Conservation (phyloP, 441 rosid species). For the Macaranga tanarius region DNA sequence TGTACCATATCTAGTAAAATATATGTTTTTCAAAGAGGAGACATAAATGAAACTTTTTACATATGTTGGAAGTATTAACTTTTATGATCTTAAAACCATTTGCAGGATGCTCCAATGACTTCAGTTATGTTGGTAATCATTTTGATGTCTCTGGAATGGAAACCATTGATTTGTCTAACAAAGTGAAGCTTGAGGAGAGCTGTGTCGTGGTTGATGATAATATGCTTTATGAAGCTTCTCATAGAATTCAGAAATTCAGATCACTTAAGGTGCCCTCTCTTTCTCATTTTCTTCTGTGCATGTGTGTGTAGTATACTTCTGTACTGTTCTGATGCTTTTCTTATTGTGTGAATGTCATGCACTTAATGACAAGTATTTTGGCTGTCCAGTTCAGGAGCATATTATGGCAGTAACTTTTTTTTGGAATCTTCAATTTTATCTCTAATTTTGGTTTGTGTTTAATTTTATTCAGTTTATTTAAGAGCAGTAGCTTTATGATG, state of each 20-base stretch:
- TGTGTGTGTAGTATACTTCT: neutral
- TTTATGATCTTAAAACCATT: conserved; percentile 21
- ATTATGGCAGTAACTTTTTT: too few relatives aligned
- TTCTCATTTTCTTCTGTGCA: conserved; percentile 15
- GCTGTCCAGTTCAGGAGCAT: too few relatives aligned
- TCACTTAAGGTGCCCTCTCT: conserved; percentile 59
- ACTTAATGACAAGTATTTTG: too few relatives aligned
- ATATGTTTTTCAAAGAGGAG: neutral
- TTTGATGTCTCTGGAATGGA: conserved; percentile 40
- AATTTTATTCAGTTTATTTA: too few relatives aligned
- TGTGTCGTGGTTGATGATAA: conserved; percentile 38
- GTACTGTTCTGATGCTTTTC: neutral
- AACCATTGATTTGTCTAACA: conserved; percentile 44
- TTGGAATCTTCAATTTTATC: too few relatives aligned
- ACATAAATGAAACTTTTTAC: neutral
- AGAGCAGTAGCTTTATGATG: too few relatives aligned
- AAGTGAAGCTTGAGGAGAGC: conserved; percentile 43
- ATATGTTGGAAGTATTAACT: conserved; percentile 11
- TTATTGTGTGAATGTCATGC: neutral
- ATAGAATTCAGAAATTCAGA: conserved; percentile 45
- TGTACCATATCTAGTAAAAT: neutral
- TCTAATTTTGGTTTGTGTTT: too few relatives aligned
- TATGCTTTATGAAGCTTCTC: conserved; percentile 49
- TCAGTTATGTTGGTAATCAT: conserved; percentile 17
- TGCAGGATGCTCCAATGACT: conserved; percentile 36